These are phyloP conservation scores for Cutaneotrichosporon curvatum DNA, from an alignment of 1,284 basidiomycete genomes.

Conservation along the genomic window DNA sequence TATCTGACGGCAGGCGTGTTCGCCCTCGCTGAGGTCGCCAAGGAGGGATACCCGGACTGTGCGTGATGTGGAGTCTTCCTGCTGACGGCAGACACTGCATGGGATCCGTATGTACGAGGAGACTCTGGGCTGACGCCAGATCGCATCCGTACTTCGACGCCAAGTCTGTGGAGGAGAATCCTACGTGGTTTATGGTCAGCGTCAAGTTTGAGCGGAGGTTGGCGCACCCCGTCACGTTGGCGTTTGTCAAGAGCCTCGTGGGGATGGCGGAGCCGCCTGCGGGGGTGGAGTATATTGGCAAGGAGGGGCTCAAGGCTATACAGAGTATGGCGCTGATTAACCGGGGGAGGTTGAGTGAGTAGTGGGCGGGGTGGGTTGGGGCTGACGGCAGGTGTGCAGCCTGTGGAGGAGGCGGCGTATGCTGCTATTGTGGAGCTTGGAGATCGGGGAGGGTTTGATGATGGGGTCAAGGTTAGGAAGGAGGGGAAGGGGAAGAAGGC, in stretches of 20 bases:
- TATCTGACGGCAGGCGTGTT: slow-evolving; percentile 58
- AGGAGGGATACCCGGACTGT: slow-evolving; percentile 86
- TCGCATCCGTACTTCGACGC: slow-evolving; percentile 81
- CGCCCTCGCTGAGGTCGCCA: slow-evolving; percentile 71
- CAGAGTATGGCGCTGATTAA: slow-evolving; percentile 72
- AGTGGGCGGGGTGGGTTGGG: too few species aligned
- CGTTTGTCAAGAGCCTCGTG: slow-evolving; percentile 64
- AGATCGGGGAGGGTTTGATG: slow-evolving; percentile 54
- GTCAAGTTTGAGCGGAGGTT: slow-evolving; percentile 64
- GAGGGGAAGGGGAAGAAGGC: background rate
- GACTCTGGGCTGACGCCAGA: slow-evolving; percentile 2
- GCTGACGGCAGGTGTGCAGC: slow-evolving; percentile 51
- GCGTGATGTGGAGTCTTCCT: slow-evolving; percentile 37
- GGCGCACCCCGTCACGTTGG: slow-evolving; percentile 67
- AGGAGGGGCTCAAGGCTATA: slow-evolving; percentile 53
- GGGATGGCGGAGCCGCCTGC: slow-evolving; percentile 46
- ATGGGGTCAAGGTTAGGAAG: slow-evolving; percentile 5
- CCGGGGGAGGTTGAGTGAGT: slow-evolving; percentile 74
- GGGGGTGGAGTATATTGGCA: slow-evolving; percentile 59
- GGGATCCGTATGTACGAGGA: slow-evolving; percentile 59
- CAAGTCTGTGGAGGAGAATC: slow-evolving; percentile 66
- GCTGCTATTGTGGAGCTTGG: slow-evolving; percentile 61
- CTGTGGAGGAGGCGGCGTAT: slow-evolving; percentile 65
- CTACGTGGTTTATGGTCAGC: slow-evolving; percentile 88
- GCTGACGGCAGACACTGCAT: slow-evolving; percentile 64